phyloP scores from a whole-genome alignment of 2,329 filamentous ascomycete species.

The Fusarium piperis region DNA sequence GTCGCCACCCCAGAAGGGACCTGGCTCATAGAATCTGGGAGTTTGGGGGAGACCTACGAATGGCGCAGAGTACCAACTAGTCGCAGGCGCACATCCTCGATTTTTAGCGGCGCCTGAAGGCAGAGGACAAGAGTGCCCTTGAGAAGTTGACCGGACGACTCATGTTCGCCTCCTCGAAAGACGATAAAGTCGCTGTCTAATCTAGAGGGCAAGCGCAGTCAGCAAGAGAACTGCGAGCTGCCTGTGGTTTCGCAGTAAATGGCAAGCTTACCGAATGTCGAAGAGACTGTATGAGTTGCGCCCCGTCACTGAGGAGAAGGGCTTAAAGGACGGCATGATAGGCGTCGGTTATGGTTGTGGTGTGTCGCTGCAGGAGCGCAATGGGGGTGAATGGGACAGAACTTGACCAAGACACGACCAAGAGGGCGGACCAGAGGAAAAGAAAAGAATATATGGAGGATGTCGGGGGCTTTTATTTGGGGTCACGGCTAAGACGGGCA shows the following conservation, averaged over 20 bases:
- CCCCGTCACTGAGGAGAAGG: constrained; percentile 62
- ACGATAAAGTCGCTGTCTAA: constrained; percentile 83
- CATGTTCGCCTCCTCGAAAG: constrained; percentile 78
- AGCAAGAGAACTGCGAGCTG: neutral
- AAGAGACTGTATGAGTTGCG: constrained; percentile 64
- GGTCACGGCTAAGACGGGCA: constrained; percentile 27
- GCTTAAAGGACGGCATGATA: constrained; percentile 66
- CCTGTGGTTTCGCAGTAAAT: neutral
- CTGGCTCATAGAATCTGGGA: constrained; percentile 3
- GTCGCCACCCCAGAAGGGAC: neutral
- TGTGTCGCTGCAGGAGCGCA: constrained; percentile 26
- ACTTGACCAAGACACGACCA: constrained; percentile 31
- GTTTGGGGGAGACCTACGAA: constrained; percentile 62
- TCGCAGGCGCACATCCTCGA: constrained; percentile 78
- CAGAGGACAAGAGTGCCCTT: constrained; percentile 80
- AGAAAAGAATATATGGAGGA: constrained; percentile 38
- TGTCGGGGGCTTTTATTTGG: constrained; percentile 41
- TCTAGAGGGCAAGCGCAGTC: constrained; percentile 52
- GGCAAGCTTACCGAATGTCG: constrained; percentile 63
- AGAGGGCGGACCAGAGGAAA: constrained; percentile 29
- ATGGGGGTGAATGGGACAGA: constrained; percentile 5
- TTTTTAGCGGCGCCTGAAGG: constrained; percentile 72
- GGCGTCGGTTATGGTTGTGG: constrained; percentile 22
- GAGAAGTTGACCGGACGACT: constrained; percentile 78
- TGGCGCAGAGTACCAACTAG: constrained; percentile 74